These are phyloP conservation scores for Ustilago sp. DNA, from an alignment of 1,284 basidiomycete genomes.

Conservation along the genomic window DNA sequence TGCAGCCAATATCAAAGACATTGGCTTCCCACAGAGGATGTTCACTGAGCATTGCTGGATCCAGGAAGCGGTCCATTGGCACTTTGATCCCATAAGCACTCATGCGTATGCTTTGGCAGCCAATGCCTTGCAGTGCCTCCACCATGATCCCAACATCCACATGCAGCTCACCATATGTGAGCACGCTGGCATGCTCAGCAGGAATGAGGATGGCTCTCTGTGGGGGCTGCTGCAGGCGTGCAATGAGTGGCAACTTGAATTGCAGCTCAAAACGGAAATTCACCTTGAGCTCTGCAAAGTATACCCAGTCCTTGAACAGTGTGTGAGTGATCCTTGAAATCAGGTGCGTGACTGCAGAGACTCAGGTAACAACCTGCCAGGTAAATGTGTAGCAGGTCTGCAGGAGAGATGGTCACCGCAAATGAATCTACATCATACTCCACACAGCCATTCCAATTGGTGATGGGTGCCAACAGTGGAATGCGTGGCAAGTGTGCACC, in stretches of 20 bases:
- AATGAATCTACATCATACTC: slow-evolving; percentile 12
- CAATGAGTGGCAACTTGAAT: slow-evolving; percentile 3
- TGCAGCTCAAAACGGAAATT: background rate
- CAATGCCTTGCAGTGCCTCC: no score
- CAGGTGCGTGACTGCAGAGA: background rate
- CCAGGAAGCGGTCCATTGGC: no score
- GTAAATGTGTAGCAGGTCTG: background rate
- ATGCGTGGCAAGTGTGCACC: background rate
- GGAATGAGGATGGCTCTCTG: no score
- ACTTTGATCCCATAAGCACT: no score
- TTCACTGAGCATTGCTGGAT: no score
- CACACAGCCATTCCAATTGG: background rate
- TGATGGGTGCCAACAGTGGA: background rate
- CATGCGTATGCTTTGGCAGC: no score
- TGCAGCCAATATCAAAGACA: no score
- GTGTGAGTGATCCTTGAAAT: background rate
- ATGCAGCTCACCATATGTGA: no score
- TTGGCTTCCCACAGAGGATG: no score
- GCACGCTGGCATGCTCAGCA: no score
- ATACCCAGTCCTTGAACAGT: slow-evolving; percentile 13
- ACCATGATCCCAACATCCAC: no score
- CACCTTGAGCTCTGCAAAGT: slow-evolving; percentile 17
- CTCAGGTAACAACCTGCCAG: slow-evolving; percentile 1
- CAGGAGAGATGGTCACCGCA: slow-evolving; percentile 10
- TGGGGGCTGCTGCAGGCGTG: background rate